A percentile compares a stretch with the other conserved stretches of the same genome.
Evolutionary conservation across 169 alveolate genomes (phyloP).

Genomic region (Eimeria brunetti): DNA sequence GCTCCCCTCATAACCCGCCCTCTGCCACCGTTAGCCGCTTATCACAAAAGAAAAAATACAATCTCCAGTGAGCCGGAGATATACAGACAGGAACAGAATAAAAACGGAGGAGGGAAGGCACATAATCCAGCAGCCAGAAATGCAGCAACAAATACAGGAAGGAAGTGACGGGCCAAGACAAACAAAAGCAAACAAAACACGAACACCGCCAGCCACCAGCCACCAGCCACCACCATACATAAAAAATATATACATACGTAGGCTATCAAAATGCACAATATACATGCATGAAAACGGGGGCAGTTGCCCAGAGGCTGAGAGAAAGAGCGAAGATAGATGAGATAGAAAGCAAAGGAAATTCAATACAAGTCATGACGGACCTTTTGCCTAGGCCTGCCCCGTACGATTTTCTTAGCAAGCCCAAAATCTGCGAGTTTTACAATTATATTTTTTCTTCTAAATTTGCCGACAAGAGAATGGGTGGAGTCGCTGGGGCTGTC

Average conservation of each 20-base stretch:
- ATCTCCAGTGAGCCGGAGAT: no score
- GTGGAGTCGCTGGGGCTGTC: constrained; percentile 8
- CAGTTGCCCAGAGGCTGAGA: neutral
- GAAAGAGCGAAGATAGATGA: neutral
- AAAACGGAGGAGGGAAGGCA: no score
- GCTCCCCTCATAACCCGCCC: neutral
- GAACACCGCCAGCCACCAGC: neutral
- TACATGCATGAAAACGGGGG: neutral
- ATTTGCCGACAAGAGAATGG: constrained; percentile 5
- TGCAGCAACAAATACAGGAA: no score
- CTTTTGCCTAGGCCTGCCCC: constrained; percentile 10
- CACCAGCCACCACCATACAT: neutral
- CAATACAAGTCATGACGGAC: neutral
- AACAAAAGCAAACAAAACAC: neutral
- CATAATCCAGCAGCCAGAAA: no score
- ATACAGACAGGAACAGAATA: no score
- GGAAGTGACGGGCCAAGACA: no score
- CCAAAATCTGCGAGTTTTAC: constrained; percentile 66
- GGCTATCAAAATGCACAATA: neutral
- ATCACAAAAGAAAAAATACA: no score
- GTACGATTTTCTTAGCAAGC: constrained; percentile 31
- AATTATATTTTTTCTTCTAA: neutral
- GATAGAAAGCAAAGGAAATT: neutral
- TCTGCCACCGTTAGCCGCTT: neutral
- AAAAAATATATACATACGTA: neutral